Conservation (phyloP, 768 basidiomycete genomes). For the Pulveroboletus sp. region DNA sequence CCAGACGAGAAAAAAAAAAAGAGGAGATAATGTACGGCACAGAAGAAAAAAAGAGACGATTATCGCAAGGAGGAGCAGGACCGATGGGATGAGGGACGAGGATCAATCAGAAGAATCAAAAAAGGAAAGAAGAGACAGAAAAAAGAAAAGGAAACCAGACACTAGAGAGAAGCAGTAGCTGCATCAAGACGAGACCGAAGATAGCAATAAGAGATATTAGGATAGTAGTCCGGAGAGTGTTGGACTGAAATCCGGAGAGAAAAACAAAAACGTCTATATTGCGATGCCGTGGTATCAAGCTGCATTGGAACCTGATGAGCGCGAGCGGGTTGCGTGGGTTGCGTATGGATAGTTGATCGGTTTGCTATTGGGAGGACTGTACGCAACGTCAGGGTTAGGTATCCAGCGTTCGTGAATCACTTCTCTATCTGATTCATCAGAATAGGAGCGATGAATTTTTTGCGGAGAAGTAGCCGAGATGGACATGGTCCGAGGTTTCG, state of each 20-base stretch:
- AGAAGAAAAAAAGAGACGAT: conserved; percentile 20
- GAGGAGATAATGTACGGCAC: conserved; percentile 28
- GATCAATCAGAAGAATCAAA: not conserved
- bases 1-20: conserved; percentile 22
- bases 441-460: conserved; percentile 56
- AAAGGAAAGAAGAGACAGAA: not conserved
- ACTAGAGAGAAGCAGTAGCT: too few species aligned
- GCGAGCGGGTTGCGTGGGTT: conserved; percentile 23
- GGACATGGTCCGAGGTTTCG: conserved; percentile 48
- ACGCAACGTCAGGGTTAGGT: conserved; percentile 39
- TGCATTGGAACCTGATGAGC: conserved; percentile 33
- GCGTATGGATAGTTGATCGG: conserved; percentile 25
- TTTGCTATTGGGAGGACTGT: conserved; percentile 35
- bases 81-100: conserved; percentile 1
- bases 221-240: conserved; percentile 27
- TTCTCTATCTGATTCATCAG: conserved; percentile 57
- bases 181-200: conserved; percentile 19
- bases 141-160: too few species aligned
- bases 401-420: conserved; percentile 64
- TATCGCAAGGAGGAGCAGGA: conserved; percentile 31
- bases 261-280: conserved; percentile 22
- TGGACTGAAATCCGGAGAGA: conserved; percentile 23
- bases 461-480: conserved; percentile 45
- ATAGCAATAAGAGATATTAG: conserved; percentile 36
- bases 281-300: conserved; percentile 25